Evolutionary conservation across 164 flowering plant species (phyloP), one percentile per base, ranked within the genome.

Genomic region (Amborella trichopoda): DNA sequence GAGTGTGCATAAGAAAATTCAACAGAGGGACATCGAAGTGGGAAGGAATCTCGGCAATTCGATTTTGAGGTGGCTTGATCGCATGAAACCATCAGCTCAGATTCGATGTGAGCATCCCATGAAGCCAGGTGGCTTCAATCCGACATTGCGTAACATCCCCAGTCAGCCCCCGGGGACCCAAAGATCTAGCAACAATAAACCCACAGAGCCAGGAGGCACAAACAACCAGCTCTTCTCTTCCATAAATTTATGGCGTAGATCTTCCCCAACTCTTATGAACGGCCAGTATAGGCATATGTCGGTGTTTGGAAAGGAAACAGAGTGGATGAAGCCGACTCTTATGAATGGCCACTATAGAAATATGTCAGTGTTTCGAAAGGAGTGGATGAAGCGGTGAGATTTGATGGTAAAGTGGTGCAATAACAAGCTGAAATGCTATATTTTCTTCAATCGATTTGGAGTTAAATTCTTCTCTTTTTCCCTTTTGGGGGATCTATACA

Each of bases 21-120:
- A 86, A 54, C 63, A 83, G 44, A 78, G 87, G 54, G 96, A 83
- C 56, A 54, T 86, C 33, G 93, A 78, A 68, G 90, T 77, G 34
- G 94, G 94, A 17, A 62, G 80, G 48, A 83, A 66, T 50, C 62
- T 86, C n/a, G 93, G 90, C n/a, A 91, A 83, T 62, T 48, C 78
- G 83, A 80, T 91, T 46, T 79, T 91, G 8, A 64, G 90, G 6
- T 69, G 81, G 72, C 86, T 91, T 23, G 94, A 83, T 48, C 66
- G 67, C 21, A 61, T 68, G 74, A 86, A 86, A 54, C 96, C 96
- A 12, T 74, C 80, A 2, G 98, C 94, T 32, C 74, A 81, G 41
- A 91, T 86, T 36, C 75, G 95, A 43, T 67, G 60, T 27, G 48
- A 52, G 6, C 42, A 52, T 6, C 56, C 64, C 4, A 38, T 14